Conservation (phyloP, 2,329 filamentous ascomycete genomes). For the Zasmidium citrigriseum region DNA sequence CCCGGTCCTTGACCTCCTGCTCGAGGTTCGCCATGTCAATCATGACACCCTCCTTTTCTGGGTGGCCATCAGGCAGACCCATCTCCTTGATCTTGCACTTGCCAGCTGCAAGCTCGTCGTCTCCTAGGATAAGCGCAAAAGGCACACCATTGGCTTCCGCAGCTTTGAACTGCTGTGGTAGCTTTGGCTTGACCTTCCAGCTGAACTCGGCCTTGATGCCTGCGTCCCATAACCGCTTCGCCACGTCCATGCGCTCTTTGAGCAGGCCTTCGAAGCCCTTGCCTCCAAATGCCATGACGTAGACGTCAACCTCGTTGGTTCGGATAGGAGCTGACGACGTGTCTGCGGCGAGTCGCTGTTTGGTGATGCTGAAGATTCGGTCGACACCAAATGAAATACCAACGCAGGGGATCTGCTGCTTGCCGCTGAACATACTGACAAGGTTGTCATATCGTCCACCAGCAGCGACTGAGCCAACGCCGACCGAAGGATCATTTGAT, state of each 20-base stretch:
- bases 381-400: slow-evolving; percentile 94
- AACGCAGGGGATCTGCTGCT: slow-evolving; percentile 79
- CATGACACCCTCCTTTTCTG: slow-evolving; percentile 84
- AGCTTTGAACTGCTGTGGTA: slow-evolving; percentile 86
- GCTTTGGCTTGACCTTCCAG: slow-evolving; percentile 88
- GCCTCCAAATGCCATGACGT: slow-evolving; percentile 91
- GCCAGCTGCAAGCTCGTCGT: slow-evolving; percentile 81
- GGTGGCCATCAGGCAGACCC: slow-evolving; percentile 76
- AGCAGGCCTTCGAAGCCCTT: slow-evolving; percentile 80
- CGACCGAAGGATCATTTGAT: slow-evolving; percentile 76
- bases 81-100: slow-evolving; percentile 88
- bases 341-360: slow-evolving; percentile 69
- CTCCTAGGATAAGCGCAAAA: slow-evolving; percentile 84
- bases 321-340: slow-evolving; percentile 58
- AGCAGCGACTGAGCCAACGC: slow-evolving; percentile 84
- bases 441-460: slow-evolving; percentile 91
- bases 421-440: slow-evolving; percentile 86
- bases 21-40: slow-evolving; percentile 66
- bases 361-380: slow-evolving; percentile 90
- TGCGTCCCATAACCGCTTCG: slow-evolving; percentile 76
- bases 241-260: slow-evolving; percentile 80
- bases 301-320: slow-evolving; percentile 81
- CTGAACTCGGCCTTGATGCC: slow-evolving; percentile 89
- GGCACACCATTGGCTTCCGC: slow-evolving; percentile 79
- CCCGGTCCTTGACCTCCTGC: slow-evolving; percentile 59